Evolutionary conservation across 305 asterid genomes (phyloP).

Genomic region (Caryopteris hybrid): DNA sequence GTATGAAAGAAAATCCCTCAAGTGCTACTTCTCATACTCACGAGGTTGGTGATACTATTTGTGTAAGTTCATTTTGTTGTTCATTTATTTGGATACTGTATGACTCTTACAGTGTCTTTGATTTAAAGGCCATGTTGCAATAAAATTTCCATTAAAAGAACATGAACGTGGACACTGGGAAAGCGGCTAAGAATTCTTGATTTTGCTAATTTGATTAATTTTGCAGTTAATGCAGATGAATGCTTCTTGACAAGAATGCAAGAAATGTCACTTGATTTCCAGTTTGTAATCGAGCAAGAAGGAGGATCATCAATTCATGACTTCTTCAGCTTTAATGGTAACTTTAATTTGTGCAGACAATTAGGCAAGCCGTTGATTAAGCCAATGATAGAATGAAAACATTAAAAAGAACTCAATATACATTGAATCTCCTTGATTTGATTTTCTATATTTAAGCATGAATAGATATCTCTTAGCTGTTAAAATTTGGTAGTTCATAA

Average conservation of each 20-base stretch:
- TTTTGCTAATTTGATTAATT: neutral
- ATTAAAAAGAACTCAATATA: too few species aligned
- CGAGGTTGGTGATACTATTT: too few species aligned
- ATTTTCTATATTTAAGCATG: too few species aligned
- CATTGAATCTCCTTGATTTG: too few species aligned
- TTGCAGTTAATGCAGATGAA: conserved; percentile 62
- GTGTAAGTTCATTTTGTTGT: neutral
- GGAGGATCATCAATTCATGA: conserved; percentile 68
- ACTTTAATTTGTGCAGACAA: neutral
- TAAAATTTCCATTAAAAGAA: too few species aligned
- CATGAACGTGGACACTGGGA: too few species aligned
- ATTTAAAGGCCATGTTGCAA: too few species aligned
- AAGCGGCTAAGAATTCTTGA: neutral
- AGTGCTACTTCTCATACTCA: too few species aligned
- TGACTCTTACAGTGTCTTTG: neutral
- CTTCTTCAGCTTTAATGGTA: conserved; percentile 72
- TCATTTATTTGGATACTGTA: neutral
- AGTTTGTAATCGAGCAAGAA: conserved; percentile 72
- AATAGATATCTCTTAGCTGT: too few species aligned
- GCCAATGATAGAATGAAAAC: too few species aligned
- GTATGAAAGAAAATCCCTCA: too few species aligned
- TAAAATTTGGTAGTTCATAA: too few species aligned
- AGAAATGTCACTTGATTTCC: conserved; percentile 66
- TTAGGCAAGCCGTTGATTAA: neutral
- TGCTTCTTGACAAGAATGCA: conserved; percentile 76